Percentiles rank a stretch among this genome's conserved stretches.
Conservation (phyloP, 257 asterid species). For the Nicotiana attenuata region DNA sequence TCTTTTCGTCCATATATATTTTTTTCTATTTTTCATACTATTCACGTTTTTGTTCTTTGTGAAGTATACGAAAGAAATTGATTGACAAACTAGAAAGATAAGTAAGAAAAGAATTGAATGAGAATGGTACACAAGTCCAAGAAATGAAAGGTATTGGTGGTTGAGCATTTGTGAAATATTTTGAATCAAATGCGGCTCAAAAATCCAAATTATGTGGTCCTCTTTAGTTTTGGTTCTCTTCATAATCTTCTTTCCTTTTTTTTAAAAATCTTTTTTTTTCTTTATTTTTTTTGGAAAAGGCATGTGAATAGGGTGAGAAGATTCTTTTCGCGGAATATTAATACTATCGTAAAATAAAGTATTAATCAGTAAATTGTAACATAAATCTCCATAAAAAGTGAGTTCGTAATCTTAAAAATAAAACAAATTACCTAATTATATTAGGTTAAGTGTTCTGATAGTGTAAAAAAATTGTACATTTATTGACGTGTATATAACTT, state of each 20-base stretch:
- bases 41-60: not conserved
- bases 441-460: too few species aligned
- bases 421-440: too few species aligned
- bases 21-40: not conserved
- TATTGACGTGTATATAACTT: too few species aligned
- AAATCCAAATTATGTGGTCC: constrained; percentile 29
- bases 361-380: not conserved
- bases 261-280: not conserved
- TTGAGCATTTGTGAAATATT: constrained; percentile 19
- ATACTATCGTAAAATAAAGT: not conserved
- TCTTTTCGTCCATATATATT: not conserved
- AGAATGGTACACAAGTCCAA: not conserved
- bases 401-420: too few species aligned
- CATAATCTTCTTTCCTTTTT: not conserved
- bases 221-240: not conserved
- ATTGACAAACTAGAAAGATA: not conserved
- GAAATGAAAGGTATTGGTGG: not conserved
- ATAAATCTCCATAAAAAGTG: too few species aligned
- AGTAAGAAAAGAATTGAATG: not conserved
- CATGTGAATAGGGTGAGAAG: not conserved
- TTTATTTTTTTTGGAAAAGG: too few species aligned
- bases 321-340: too few species aligned
- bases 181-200: not conserved
- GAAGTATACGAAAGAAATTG: not conserved
- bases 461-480: too few species aligned